A percentile compares a stretch with the other conserved stretches of the same genome.
Evolutionary conservation across 306 rosid genomes (phyloP).

Genomic region (Inga oerstediana): DNA sequence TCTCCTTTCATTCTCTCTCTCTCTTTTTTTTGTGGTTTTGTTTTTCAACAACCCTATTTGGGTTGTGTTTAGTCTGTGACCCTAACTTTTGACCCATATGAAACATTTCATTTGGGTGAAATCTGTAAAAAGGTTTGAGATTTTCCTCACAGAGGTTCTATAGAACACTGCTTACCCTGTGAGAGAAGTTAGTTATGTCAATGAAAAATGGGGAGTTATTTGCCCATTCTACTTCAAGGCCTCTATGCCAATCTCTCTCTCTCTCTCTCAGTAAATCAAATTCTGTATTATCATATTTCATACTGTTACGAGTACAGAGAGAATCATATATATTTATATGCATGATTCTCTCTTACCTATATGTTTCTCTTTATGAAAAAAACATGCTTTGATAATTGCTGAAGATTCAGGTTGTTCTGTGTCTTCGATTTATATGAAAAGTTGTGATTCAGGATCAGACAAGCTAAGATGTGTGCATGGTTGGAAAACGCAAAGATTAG

Average conservation of each 20-base stretch:
- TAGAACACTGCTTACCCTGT: slow-evolving; percentile 23
- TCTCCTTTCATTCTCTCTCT: background rate
- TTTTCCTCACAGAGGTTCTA: slow-evolving; percentile 51
- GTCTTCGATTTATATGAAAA: background rate
- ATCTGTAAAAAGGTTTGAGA: slow-evolving; percentile 55
- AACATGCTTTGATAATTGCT: background rate
- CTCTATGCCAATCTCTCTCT: background rate
- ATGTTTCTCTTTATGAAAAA: background rate
- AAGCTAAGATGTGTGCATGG: slow-evolving; percentile 31
- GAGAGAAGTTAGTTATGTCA: slow-evolving; percentile 60
- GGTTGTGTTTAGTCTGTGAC: slow-evolving; percentile 40
- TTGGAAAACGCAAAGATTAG: slow-evolving; percentile 3
- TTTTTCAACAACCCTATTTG: slow-evolving; percentile 41
- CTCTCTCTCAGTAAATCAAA: background rate
- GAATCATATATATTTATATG: background rate
- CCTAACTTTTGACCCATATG: slow-evolving; percentile 58
- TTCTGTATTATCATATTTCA: background rate
- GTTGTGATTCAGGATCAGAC: background rate
- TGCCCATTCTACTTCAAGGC: slow-evolving; percentile 10
- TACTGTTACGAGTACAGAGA: background rate
- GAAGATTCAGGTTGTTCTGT: background rate
- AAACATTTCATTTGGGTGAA: slow-evolving; percentile 46
- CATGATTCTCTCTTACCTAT: background rate
- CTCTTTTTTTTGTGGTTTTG: background rate
- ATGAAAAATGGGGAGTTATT: slow-evolving; percentile 28